Conservation (phyloP, 1,284 basidiomycete species). For the Earliella scabrosa region DNA sequence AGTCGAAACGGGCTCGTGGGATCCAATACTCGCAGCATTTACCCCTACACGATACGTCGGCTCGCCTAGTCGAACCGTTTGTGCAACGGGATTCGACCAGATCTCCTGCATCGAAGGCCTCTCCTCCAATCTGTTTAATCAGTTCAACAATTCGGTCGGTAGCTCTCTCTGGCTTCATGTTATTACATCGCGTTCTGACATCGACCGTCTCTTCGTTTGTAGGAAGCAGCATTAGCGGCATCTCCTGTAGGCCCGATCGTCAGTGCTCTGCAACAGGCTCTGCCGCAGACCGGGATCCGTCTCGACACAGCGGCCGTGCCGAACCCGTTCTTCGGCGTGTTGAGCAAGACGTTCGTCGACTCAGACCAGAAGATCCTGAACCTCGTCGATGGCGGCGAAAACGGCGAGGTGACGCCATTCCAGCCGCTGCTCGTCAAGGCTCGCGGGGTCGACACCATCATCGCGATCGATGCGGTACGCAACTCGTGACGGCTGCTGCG, state of each 20-base stretch:
- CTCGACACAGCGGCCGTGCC: conserved; percentile 33
- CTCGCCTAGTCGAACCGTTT: conserved; percentile 46
- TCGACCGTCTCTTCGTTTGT: background rate
- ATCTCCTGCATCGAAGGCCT: conserved; percentile 43
- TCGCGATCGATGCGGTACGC: conserved; percentile 24
- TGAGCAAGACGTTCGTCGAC: conserved; percentile 41
- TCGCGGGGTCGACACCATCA: conserved; percentile 22
- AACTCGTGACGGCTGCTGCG: background rate
- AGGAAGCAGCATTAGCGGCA: conserved; percentile 23
- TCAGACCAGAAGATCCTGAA: conserved; percentile 37
- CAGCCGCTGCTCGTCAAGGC: conserved; percentile 25
- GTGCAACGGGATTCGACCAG: conserved; percentile 55
- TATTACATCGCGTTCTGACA: no score
- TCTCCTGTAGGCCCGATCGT: conserved; percentile 23
- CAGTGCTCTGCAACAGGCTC: background rate
- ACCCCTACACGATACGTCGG: conserved; percentile 47
- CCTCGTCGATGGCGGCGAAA: conserved; percentile 36
- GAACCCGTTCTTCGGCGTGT: conserved; percentile 49
- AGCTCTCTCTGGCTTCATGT: background rate
- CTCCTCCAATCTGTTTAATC: conserved; percentile 38
- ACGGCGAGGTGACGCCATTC: conserved; percentile 21
- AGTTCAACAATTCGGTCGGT: conserved; percentile 18
- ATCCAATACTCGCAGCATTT: conserved; percentile 49
- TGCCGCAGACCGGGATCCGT: conserved; percentile 15
- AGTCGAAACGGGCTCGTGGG: conserved; percentile 51